phyloP scores from a whole-genome alignment of 305 asterid species.

The Fraxinus platypoda region DNA sequence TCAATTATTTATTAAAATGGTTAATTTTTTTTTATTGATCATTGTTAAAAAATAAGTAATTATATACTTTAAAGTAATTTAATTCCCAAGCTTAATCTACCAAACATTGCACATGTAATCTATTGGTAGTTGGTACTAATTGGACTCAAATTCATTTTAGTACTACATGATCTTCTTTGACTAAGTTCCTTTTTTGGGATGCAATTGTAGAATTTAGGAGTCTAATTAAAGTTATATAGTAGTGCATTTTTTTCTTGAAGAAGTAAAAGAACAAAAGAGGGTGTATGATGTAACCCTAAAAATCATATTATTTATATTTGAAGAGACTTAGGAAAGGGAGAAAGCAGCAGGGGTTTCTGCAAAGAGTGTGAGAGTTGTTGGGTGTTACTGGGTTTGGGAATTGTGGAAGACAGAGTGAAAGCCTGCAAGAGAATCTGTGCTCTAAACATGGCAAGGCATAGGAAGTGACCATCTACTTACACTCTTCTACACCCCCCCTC shows the following conservation, averaged over 20 bases:
- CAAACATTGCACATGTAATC: too few relatives aligned
- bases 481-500: not conserved
- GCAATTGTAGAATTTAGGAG: not conserved
- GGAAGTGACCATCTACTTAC: conserved; percentile 36
- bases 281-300: not conserved
- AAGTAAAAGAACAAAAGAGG: not conserved
- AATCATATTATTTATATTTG: not conserved
- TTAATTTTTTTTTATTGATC: too few relatives aligned
- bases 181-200: not conserved
- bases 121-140: too few relatives aligned
- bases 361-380: conserved; percentile 30
- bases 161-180: not conserved
- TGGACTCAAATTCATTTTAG: too few relatives aligned
- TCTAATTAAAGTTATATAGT: not conserved
- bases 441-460: conserved; percentile 56
- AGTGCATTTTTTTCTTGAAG: not conserved
- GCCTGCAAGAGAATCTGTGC: conserved; percentile 44
- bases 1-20: too few relatives aligned
- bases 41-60: too few relatives aligned
- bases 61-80: too few relatives aligned
- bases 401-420: conserved; percentile 37
- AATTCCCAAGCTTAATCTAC: too few relatives aligned
- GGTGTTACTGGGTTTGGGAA: conserved; percentile 40
- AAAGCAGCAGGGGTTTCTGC: conserved; percentile 1
- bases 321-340: not conserved